Percentiles rank a stretch among this genome's conserved stretches.
Conservation (phyloP, 345 rosid genomes). For the Populus pruinosa region DNA sequence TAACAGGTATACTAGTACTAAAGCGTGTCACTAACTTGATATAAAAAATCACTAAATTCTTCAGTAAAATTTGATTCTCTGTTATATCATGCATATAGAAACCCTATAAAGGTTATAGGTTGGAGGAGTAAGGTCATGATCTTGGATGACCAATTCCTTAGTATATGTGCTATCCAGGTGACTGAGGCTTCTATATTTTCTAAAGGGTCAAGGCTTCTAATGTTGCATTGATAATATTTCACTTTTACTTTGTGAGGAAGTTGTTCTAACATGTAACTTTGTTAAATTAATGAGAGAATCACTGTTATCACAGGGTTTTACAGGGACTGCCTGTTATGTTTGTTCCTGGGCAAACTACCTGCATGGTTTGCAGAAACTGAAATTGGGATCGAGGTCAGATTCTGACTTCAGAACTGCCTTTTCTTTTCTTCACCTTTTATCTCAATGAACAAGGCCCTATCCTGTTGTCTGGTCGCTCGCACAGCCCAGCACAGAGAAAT, state of each 20-base stretch:
- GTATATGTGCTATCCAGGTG: slow-evolving; percentile 91
- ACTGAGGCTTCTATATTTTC: slow-evolving; percentile 5
- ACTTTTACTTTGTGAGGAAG: not conserved
- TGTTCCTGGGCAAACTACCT: slow-evolving; percentile 72
- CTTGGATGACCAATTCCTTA: slow-evolving; percentile 67
- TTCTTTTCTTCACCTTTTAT: not conserved
- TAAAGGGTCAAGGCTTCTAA: not conserved
- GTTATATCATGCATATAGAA: too few relatives aligned
- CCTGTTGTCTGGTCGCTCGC: slow-evolving; percentile 6
- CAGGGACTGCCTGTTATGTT: slow-evolving; percentile 68
- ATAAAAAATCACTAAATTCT: too few relatives aligned
- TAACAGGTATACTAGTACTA: accelerated
- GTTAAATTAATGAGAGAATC: slow-evolving; percentile 7
- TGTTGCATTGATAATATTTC: not conserved
- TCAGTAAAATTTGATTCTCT: too few relatives aligned
- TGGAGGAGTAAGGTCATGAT: too few relatives aligned
- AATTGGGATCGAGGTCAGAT: slow-evolving; percentile 45
- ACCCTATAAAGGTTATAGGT: slow-evolving; percentile 33
- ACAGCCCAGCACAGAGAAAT: slow-evolving; percentile 48
- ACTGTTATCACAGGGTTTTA: not conserved
- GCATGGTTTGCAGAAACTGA: slow-evolving; percentile 57
- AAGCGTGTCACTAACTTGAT: too few relatives aligned
- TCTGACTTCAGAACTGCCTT: not conserved
- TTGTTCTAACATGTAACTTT: not conserved
- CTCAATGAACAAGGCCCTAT: slow-evolving; percentile 1